Base-by-base conservation (phyloP, 1,139 yeast genomes). In the Pichia sp. region DNA sequence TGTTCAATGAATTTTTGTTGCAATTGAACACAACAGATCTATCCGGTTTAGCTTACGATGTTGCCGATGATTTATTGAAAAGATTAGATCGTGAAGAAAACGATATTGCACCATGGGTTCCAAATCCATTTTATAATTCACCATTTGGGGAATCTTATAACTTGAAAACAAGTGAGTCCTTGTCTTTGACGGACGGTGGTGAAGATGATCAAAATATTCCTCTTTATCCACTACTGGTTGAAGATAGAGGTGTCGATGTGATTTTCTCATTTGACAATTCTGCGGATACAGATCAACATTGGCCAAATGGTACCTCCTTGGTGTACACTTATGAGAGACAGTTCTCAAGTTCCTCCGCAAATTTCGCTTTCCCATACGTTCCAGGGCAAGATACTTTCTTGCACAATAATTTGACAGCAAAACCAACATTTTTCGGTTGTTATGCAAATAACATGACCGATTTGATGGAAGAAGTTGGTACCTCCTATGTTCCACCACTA, bases 351-450 rank as follows among this genome's bases (percentile, higher is more conserved):
- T 82, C 79, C 59, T 87, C 83, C 27, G 75, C 78, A 52, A 77
- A 77, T 38, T 76, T 84, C 32, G 66, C 79, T 3, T 85, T 85
- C 75, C 96, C 96, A 33, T 79, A 83, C 55, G 95, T 88, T 44
- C 97, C 97, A n/a, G 90, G 79, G 60, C 64, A 61, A 28, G 67
- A 72, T 41, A 75, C 94, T 0, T 85, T 87, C 61, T 57, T 81
- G 41, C 72, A 72, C 51, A 58, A 68, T 49, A 84, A 84, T 51
- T 66, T 83, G 49, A 77, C 84, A 9, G 67, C 79, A 5, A 75
- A 64, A 55, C 95, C 96, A 46, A 72, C 86, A 0, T 87, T 88
- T 67, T 87, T 87, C 58, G 97, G 97, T 39, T 88, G 97, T 66
- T 77, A 85, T 59, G 76, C 85, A 11, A 59, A 65, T 3, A 85